Evolutionary conservation across 176 grass and related monocot species (phyloP), one percentile per base, ranked within the genome.

Genomic region (Bromus sterilis): DNA sequence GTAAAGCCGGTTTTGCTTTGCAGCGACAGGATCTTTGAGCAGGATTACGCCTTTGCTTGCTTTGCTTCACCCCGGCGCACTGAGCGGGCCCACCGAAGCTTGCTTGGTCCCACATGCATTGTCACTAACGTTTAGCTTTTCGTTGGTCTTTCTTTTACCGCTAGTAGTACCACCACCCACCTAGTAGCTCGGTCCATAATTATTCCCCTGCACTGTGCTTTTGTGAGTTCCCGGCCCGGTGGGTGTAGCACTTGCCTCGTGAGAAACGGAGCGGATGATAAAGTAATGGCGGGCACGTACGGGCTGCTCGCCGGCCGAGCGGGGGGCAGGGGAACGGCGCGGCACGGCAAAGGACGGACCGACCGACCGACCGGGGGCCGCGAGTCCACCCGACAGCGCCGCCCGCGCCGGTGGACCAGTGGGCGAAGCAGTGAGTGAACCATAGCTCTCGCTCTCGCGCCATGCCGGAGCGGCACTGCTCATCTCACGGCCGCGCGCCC

Each of bases 1-100:
- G 18, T 51, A 30, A 78, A 63, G 72, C 66, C 30, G 9, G 5
- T 40, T 74, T 66, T 80, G 26, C 82, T 79, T 48, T 42, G 61
- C 24, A 2, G 61, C 76, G 81, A 69, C 87, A 89, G 76, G 75
- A 88, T 84, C 86, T 79, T 79, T 14, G 34, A 15, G 59, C 21
- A 46, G 58, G 81, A 75, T 65, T 35, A 2, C 0, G 4, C 58
- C 68, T 75, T 68, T 6, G 16, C 9, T 24, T 10, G 9, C 73
- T 16, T 16, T 24, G 9, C 13, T 59, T n/a, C n/a, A 4, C 1
- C 4, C 41, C 66, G 57, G 74, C 69, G 16, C 12, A 5, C n/a
- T 9, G 29, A 63, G 26, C 1, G 23, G 56, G 23, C n/a, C n/a
- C 56, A 6, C 4, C 3, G 6, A 11, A 12, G 1, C n/a, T n/a